A percentile compares a stretch with the other conserved stretches of the same genome.
Evolutionary conservation across 116 monocot species (phyloP).

Genomic region (Zostera marina): DNA sequence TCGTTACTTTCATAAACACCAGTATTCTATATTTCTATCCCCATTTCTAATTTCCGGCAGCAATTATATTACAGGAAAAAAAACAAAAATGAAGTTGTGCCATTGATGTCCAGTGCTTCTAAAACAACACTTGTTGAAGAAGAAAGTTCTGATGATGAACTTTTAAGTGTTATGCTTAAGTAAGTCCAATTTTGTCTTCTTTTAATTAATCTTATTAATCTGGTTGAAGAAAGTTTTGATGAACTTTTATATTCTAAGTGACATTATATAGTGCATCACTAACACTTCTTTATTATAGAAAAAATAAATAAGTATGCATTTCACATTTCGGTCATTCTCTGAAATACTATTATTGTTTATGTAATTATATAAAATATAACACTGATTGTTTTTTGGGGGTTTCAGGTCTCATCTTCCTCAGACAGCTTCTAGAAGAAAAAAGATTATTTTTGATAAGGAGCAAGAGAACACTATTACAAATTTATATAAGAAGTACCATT

Average conservation of each 20-base stretch:
- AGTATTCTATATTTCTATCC: background rate
- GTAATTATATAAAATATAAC: too few relatives aligned
- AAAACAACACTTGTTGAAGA: constrained; percentile 3
- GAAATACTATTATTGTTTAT: too few relatives aligned
- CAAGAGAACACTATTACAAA: constrained; percentile 32
- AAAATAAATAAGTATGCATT: constrained; percentile 6
- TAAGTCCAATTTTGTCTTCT: constrained; percentile 12
- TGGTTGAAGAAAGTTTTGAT: too few relatives aligned
- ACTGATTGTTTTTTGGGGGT: too few relatives aligned
- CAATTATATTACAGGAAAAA: constrained; percentile 5
- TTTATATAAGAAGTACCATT: constrained; percentile 31
- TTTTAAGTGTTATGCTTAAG: constrained; percentile 20
- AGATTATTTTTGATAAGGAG: constrained; percentile 28
- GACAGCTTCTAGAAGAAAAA: constrained; percentile 19
- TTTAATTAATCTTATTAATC: constrained; percentile 4
- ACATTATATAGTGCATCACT: too few relatives aligned
- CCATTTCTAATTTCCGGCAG: background rate
- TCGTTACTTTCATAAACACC: background rate
- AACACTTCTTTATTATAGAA: constrained; percentile 3
- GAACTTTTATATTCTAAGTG: background rate
- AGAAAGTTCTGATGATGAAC: constrained; percentile 20
- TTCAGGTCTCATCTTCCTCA: constrained; percentile 6
- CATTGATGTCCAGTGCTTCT: background rate
- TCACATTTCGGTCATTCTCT: background rate
- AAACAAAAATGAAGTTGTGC: constrained; percentile 2